Conservation (phyloP, 345 rosid species). For the Turritis glabra region DNA sequence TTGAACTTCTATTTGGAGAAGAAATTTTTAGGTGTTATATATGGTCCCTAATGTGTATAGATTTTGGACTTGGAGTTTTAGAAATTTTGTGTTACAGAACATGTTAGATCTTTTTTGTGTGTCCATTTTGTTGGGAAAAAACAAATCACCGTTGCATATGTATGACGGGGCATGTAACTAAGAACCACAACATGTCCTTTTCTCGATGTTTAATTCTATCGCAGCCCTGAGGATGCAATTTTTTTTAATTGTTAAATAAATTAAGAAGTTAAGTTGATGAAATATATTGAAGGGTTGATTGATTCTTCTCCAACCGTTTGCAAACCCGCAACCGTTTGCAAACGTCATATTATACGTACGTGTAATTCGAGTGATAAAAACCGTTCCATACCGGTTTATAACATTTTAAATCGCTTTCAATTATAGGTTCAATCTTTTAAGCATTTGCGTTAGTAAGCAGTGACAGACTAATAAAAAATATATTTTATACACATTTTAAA, state of each 20-base stretch:
- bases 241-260: not conserved
- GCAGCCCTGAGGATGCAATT: not conserved
- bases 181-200: conserved; percentile 16
- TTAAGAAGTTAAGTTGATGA: not conserved
- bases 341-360: too few species aligned
- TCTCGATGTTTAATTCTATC: not conserved
- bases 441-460: too few species aligned
- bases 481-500: too few species aligned
- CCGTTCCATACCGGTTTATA: too few species aligned
- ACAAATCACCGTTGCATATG: not conserved
- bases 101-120: conserved; percentile 13
- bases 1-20: not conserved
- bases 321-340: too few species aligned
- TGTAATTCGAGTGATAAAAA: too few species aligned
- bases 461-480: too few species aligned
- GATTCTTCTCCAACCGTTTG: not conserved
- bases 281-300: not conserved
- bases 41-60: conserved; percentile 13
- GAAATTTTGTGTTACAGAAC: not conserved
- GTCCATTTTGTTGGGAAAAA: not conserved
- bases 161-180: not conserved
- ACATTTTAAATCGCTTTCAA: too few species aligned
- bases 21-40: not conserved
- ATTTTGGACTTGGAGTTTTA: not conserved
- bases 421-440: too few species aligned